These are phyloP conservation scores for Tetragonia tetragonoides DNA, from an alignment of 148 eudicot species.

Conservation along the genomic window DNA sequence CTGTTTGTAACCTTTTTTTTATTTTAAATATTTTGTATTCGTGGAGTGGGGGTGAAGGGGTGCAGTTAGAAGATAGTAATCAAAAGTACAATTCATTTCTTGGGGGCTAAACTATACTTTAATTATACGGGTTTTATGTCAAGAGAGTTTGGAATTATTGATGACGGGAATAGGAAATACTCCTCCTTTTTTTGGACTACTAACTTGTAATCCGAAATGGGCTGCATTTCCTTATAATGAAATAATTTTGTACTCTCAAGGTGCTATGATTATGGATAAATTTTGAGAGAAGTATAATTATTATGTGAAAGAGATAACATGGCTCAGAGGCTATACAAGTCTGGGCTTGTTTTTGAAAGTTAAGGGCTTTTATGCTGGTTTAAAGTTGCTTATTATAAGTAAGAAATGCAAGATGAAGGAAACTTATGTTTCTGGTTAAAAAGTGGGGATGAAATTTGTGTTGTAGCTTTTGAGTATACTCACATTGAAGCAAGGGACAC, in stretches of 20 bases:
- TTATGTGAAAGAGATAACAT: not conserved
- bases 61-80: no score
- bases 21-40: no score
- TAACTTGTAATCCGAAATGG: not conserved
- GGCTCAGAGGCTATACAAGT: not conserved
- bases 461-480: not conserved
- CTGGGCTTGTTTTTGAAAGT: not conserved
- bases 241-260: not conserved
- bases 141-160: not conserved
- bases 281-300: not conserved
- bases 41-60: no score
- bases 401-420: not conserved
- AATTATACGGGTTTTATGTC: not conserved
- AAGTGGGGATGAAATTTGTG: not conserved
- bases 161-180: not conserved
- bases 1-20: no score
- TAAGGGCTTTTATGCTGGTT: not conserved
- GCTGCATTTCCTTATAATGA: not conserved
- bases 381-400: not conserved
- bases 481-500: not conserved
- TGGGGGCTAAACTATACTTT: no score
- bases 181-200: not conserved
- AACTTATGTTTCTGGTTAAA: not conserved
- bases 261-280: not conserved
- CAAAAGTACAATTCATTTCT: no score